Evolutionary conservation across 139 green algal species (phyloP), one percentile per base, ranked within the genome.

Genomic region (Micractinium sp.): DNA sequence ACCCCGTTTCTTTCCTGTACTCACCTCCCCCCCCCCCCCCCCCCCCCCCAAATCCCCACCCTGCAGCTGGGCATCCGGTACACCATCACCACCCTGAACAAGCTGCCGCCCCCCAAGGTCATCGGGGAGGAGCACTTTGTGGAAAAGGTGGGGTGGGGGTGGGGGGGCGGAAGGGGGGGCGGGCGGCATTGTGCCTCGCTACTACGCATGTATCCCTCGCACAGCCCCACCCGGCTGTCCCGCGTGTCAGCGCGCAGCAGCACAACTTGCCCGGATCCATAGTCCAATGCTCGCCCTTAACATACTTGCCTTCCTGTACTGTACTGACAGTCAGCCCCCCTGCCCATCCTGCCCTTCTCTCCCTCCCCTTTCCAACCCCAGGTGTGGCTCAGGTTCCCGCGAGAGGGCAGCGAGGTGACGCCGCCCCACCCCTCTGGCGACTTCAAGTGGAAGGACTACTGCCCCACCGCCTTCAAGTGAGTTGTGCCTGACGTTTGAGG

Each of bases 371-470:
- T n/a, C n/a, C n/a, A n/a, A n/a, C 19, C 67, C 66, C 92, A 95
- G 90, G 91, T 95, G 13, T 95, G 89, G 83, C 60, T 95, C 67
- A 39, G 81, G 36, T 97, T 97, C 85, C 94, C 94, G 13, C 91
- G 85, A 0, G 76, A 85, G 53, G 86, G 86, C 41, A 81, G 36
- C 77, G 90, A 86, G 35, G 86, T 90, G 53, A 90, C 89, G 22
- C 85, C 85, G 4, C 85, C 89, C 13, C 96, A 96, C 88, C 33
- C 91, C 47, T 92, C 61, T 4, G 69, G 89, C 66, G 94, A 97
- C 87, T 99, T 99, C 91, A 95, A 96, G 82, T 99, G 97, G 97
- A 99, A 98, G 92, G 96, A 99, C 91, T 99, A 99, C 91, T 94
- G 90, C 90, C 97, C 97, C 41, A 88, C 85, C 41, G 85, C 85